Base-by-base conservation (phyloP, 2,329 filamentous ascomycete genomes). In the Calonectria leucothoes region DNA sequence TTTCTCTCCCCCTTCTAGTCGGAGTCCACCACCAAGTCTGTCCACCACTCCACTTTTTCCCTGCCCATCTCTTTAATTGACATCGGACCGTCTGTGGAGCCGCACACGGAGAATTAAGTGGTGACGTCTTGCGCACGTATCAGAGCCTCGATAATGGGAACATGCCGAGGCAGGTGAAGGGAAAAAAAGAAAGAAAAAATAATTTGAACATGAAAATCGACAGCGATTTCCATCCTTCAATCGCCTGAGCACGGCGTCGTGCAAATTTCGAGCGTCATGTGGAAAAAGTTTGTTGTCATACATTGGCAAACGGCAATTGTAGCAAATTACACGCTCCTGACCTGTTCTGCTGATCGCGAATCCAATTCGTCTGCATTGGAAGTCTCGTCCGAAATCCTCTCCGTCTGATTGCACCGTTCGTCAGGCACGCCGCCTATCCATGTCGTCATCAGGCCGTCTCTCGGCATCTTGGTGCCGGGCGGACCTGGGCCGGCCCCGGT, bases 41-140 rank as follows among this genome's bases (percentile, higher is more conserved):
- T 61, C 55, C 33, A 27, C 20, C 33, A 39, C 33, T 61, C 55
- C 55, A 61, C 55, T 61, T 61, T 55, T 61, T 61, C n/a, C 17
- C 55, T n/a, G 55, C 55, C 55, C 55, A 59, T 59, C 33, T 59
- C 35, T 61, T 61, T 61, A 29, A 61, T 61, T 61, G 55, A 25
- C 55, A 61, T 61, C 55, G 55, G 55, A 61, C 55, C 55, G 55
- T 61, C 55, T 61, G 55, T 61, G 55, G 55, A 61, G 55, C 55
- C 33, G 33, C 55, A 37, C 35, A 61, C 55, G 55, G 55, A 61
- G 55, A 61, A 61, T 61, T 61, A 61, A 61, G 55, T 61, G 33
- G 55, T 61, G 55, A 61, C 55, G 55, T 61, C 55, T 39, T 61
- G 55, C 55, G n/a, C 55, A 20, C 33, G 55, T 61, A 37, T 61